Percentiles rank a stretch among this genome's conserved stretches.
These are phyloP conservation scores for Furcasterigmium sp. DNA, from an alignment of 2,329 filamentous ascomycete genomes.

Conservation along the genomic window DNA sequence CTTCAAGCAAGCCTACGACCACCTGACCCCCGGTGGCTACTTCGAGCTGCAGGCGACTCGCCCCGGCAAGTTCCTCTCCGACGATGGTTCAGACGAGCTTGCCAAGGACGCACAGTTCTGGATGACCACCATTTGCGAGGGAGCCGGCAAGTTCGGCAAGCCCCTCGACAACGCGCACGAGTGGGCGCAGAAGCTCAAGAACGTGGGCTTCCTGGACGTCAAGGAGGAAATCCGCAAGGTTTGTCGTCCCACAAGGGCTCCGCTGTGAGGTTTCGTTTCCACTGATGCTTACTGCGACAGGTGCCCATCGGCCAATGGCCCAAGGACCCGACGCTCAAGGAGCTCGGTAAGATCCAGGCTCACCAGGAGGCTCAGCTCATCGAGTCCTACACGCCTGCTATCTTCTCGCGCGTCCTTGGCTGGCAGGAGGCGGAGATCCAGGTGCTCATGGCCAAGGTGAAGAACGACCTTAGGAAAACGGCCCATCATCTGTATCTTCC, in stretches of 20 bases:
- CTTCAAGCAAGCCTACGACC: constrained; percentile 12
- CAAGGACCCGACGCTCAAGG: constrained; percentile 28
- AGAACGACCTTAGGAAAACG: constrained; percentile 11
- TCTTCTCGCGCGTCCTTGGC: constrained; percentile 29
- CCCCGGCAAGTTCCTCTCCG: constrained; percentile 28
- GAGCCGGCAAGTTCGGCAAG: constrained; percentile 29
- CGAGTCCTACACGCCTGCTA: constrained; percentile 32
- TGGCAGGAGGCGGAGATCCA: constrained; percentile 10
- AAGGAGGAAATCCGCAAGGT: constrained; percentile 20
- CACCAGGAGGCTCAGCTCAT: constrained; percentile 37
- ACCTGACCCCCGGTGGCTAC: constrained; percentile 27
- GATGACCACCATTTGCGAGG: no score
- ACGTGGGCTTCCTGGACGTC: constrained; percentile 31
- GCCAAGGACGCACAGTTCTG: no score
- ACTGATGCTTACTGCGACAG: constrained; percentile 16
- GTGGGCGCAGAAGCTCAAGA: constrained; percentile 29
- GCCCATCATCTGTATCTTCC: constrained; percentile 14
- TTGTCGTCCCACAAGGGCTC: no score
- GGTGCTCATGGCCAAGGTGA: constrained; percentile 11
- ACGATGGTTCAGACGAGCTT: constrained; percentile 30
- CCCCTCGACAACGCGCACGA: constrained; percentile 24
- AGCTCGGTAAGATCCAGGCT: constrained; percentile 28
- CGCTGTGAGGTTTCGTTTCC: constrained; percentile 15
- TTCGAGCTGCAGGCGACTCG: constrained; percentile 30
- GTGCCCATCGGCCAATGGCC: constrained; percentile 33